Base-by-base conservation (phyloP, 2,329 filamentous ascomycete genomes). In the Calonectria fujianensis region DNA sequence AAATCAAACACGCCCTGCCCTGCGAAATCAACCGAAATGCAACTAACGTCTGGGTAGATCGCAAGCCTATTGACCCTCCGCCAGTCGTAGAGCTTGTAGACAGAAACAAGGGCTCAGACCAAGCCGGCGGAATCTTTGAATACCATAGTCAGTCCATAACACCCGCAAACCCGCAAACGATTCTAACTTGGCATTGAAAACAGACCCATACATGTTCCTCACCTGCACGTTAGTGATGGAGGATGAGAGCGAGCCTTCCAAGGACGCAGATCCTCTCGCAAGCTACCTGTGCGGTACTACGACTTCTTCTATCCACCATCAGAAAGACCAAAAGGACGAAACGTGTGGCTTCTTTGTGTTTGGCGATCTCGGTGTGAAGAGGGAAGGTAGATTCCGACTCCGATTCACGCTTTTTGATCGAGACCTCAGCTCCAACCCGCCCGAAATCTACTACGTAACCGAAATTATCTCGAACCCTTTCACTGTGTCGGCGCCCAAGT, bases 311-410 rank as follows among this genome's bases (percentile, higher is more conserved):
- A 88, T 97, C 64, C 94, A 97, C 84, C 91, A 94, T 69, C 87
- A 97, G 69, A 96, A 97, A 83, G 94, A 97, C 82, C 89, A 91
- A 4, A 90, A 93, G 80, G 96, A 96, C 81, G 88, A 87, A 86
- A 95, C 97, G 84, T 94, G 94, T 14, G 95, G 93, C 0, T 97
- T 96, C 85, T 98, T 98, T 81, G 93, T 98, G n/a, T 98, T 97
- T 84, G 94, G 94, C 7, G 95, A 98, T 84, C 88, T 98, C 29
- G 97, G 95, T 0, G 92, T 96, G 74, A 94, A 94, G 82, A 88
- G 92, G 31, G 91, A 94, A 80, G 96, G 96, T 37, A 89, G 88
- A 27, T 96, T 93, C 82, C 89, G 93, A 45, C 89, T 98, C 50
- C 90, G 92, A 70, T 98, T 98, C 82, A 93, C 91, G 64, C 88